A percentile compares a stretch with the other conserved stretches of the same genome.
phyloP scores from a whole-genome alignment of 2,329 filamentous ascomycete genomes.

The Sclerotinia subarctica region DNA sequence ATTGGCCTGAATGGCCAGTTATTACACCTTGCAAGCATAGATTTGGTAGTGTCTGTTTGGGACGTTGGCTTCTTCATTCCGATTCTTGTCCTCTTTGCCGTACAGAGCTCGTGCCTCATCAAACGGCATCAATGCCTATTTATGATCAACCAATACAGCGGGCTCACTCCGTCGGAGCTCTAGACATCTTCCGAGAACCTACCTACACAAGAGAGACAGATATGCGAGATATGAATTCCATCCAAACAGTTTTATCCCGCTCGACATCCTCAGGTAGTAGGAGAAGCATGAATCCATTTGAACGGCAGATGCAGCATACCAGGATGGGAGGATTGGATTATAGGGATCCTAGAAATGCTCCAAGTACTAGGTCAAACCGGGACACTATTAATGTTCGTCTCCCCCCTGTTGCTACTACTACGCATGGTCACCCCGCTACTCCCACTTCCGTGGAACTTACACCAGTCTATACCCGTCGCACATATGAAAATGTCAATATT shows the following conservation, averaged over 20 bases:
- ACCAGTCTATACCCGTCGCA: not conserved
- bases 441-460: not conserved
- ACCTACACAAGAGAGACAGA: too few species aligned
- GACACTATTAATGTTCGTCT: fast-evolving
- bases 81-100: slow-evolving; percentile 3
- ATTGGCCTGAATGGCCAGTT: not conserved
- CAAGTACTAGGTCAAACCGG: fast-evolving
- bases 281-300: not conserved
- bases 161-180: not conserved
- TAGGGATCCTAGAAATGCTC: too few species aligned
- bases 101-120: not conserved
- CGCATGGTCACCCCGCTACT: not conserved
- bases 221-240: not conserved
- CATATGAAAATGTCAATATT: not conserved
- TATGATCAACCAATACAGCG: not conserved
- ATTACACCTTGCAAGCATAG: slow-evolving; percentile 5
- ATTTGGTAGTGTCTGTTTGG: not conserved
- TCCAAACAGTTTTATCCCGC: not conserved
- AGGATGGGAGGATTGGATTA: not conserved
- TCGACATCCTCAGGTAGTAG: not conserved
- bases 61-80: not conserved
- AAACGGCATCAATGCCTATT: fast-evolving
- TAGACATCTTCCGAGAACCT: not conserved
- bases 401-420: not conserved
- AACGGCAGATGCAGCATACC: not conserved